Evolutionary conservation across 2,329 filamentous ascomycete genomes (phyloP).

Genomic region (Trichoderma afroharzianum): DNA sequence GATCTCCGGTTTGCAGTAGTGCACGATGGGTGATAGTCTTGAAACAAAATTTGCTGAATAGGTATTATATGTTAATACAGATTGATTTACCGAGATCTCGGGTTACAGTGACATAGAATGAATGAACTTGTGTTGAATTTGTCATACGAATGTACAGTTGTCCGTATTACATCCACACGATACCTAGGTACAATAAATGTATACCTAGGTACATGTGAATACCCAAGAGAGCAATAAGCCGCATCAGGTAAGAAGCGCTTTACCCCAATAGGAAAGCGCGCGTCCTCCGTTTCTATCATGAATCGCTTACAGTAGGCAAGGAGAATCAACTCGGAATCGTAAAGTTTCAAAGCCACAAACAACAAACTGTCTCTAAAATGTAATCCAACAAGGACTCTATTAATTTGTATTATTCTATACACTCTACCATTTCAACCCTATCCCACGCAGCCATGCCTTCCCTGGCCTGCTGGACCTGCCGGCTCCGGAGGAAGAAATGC

Average conservation of each 20-base stretch:
- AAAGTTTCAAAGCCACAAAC: not conserved
- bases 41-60: not conserved
- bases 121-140: not conserved
- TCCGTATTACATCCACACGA: not conserved
- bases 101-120: not conserved
- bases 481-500: constrained; percentile 54
- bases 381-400: not conserved
- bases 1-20: not conserved
- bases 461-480: constrained; percentile 47
- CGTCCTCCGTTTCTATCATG: not conserved
- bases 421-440: not conserved
- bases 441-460: not conserved
- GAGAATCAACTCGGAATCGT: not conserved
- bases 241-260: not conserved
- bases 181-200: no score
- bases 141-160: not conserved
- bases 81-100: not conserved
- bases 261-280: not conserved
- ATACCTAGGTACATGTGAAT: no score
- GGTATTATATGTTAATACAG: not conserved
- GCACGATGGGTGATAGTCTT: not conserved
- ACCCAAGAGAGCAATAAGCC: not conserved
- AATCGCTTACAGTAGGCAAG: not conserved
- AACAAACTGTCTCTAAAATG: not conserved
- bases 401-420: not conserved